These are phyloP conservation scores for Nitzschia putrida DNA, from an alignment of 108 stramenopile species.

Conservation along the genomic window DNA sequence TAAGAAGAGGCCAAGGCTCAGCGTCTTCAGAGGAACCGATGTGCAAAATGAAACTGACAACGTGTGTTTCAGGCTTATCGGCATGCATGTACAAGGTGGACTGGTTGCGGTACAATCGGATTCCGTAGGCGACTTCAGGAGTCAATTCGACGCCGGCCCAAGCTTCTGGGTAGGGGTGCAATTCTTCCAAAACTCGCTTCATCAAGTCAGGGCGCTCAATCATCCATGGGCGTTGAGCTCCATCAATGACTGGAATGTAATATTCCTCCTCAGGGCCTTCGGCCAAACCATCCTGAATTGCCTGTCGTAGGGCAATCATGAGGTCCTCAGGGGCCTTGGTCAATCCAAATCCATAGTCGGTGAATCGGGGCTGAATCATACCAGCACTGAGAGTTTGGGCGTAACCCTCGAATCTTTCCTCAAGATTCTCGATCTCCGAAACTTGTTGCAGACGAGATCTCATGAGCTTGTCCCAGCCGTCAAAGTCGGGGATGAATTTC, in stretches of 20 bases:
- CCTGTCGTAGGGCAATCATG: slow-evolving; percentile 50
- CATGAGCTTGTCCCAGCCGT: slow-evolving; percentile 66
- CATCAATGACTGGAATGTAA: slow-evolving; percentile 45
- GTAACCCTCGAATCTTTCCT: slow-evolving; percentile 62
- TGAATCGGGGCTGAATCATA: slow-evolving; percentile 60
- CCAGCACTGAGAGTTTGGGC: slow-evolving; percentile 54
- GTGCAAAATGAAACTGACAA: slow-evolving; percentile 80
- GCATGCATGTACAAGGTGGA: slow-evolving; percentile 77
- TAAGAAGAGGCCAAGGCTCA: slow-evolving; percentile 60
- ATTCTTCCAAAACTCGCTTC: slow-evolving; percentile 50
- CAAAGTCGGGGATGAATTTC: slow-evolving; percentile 51
- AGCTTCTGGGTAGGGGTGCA: slow-evolving; percentile 65
- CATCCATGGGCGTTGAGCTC: slow-evolving; percentile 39
- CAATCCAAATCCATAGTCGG: slow-evolving; percentile 72
- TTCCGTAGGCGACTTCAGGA: slow-evolving; percentile 67
- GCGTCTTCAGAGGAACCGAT: slow-evolving; percentile 77
- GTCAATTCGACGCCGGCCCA: slow-evolving; percentile 62
- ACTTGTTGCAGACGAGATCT: slow-evolving; percentile 60
- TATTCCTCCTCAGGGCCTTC: slow-evolving; percentile 36
- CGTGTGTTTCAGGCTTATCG: slow-evolving; percentile 75
- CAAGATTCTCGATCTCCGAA: slow-evolving; percentile 43
- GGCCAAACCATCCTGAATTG: slow-evolving; percentile 41
- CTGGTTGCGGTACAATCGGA: slow-evolving; percentile 78
- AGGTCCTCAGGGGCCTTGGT: slow-evolving; percentile 64
- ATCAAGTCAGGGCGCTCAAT: slow-evolving; percentile 57